Evolutionary conservation across 768 basidiomycete species (phyloP), one percentile per base, ranked within the genome.

Genomic region (Russula abietina): DNA sequence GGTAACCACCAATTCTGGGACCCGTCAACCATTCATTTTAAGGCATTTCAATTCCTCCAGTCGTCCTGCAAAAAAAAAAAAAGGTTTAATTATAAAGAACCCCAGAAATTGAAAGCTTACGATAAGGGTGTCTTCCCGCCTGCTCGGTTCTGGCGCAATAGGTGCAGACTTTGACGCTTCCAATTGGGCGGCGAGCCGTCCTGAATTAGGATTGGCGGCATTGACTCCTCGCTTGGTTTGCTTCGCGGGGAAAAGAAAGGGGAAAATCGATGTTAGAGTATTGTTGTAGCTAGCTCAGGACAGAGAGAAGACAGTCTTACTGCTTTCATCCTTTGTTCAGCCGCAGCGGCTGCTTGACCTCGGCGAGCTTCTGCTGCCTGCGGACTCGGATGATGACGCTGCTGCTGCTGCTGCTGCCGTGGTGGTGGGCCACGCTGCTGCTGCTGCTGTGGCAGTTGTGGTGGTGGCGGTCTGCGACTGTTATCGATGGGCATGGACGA

Each of bases 201-300:
- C 80, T 65, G 71, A 69, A 67, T 77, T 80, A 41, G 80, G 79
- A 71, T 81, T 81, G 57, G 76, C 72, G 59, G 73, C 68, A 65
- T 71, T 75, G 64, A 73, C 75, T 48, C 79, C 80, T 67, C 80
- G 76, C 69, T 72, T 69, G 70, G 2, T 30, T 30, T 30, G 28
- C 28, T 30, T 30, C 28, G 28, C 28, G 28, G 2, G 28, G 28
- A 30, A 30, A 30, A 5, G 28, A 30, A 30, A 30, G 28, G 5
- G 28, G 28, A 30, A 30, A 30, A 17, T 11, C 38, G 38, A 39
- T 11, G 16, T 39, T 39, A 39, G 38, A 39, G 38, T 39, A n/a
- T n/a, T n/a, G n/a, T n/a, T n/a, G n/a, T 11, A 14, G 38, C 38
- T 39, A 39, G 19, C 41, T 43, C 41, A 48, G 46, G 46, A 22